Conservation (phyloP, 2,329 filamentous ascomycete species). For the Aspergillus luchuensis region DNA sequence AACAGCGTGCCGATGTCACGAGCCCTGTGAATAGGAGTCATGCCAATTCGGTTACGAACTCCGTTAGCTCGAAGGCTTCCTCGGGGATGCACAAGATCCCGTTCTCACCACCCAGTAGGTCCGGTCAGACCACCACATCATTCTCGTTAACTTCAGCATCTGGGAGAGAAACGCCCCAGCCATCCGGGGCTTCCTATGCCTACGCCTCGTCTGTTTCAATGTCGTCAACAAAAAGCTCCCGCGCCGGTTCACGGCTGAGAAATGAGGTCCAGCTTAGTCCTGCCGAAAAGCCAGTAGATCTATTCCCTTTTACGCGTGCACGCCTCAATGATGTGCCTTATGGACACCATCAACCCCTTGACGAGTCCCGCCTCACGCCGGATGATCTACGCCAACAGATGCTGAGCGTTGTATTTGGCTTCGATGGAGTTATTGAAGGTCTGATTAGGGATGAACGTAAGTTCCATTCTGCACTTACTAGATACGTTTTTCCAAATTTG, state of each 20-base stretch:
- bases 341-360: conserved; percentile 63
- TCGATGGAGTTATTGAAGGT: conserved; percentile 80
- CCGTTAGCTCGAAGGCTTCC: conserved; percentile 61
- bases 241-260: conserved; percentile 67
- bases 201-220: conserved; percentile 51
- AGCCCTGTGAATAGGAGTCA: conserved; percentile 69
- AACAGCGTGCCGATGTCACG: conserved; percentile 64
- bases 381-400: conserved; percentile 87
- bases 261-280: conserved; percentile 81
- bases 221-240: conserved; percentile 46
- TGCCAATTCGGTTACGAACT: conserved; percentile 64
- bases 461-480: conserved; percentile 23
- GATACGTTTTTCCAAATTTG: background rate
- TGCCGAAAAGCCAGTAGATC: conserved; percentile 70
- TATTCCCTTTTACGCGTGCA: conserved; percentile 83
- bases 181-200: conserved; percentile 45
- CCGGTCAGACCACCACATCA: conserved; percentile 47
- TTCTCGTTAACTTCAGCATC: conserved; percentile 47
- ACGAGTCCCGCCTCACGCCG: conserved; percentile 63
- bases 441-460: conserved; percentile 78
- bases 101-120: conserved; percentile 45
- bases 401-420: conserved; percentile 92
- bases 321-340: conserved; percentile 83
- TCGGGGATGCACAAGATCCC: conserved; percentile 46
- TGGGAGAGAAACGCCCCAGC: conserved; percentile 37